These are phyloP conservation scores for Aspergillaceae sp. DNA, from an alignment of 2,329 filamentous ascomycete genomes.

Conservation along the genomic window DNA sequence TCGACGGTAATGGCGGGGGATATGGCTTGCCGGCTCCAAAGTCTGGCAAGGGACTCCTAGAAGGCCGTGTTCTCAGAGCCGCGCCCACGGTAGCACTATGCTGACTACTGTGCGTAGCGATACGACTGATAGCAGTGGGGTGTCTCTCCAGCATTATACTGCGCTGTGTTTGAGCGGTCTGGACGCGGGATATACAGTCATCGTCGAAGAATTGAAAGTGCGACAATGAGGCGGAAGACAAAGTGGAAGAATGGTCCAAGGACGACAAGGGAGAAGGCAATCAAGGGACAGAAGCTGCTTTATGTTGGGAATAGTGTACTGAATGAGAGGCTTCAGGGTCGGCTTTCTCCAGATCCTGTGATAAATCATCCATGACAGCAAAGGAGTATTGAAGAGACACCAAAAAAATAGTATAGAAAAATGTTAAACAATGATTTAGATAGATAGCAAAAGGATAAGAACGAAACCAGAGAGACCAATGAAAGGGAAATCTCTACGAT, in stretches of 20 bases:
- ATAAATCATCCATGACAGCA: slow-evolving; percentile 28
- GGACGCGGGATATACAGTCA: slow-evolving; percentile 22
- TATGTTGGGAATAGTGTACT: slow-evolving; percentile 6
- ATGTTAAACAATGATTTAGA: background rate
- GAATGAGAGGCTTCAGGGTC: slow-evolving; percentile 19
- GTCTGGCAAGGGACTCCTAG: slow-evolving; percentile 28
- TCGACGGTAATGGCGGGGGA: slow-evolving; percentile 47
- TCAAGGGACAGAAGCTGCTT: slow-evolving; percentile 6
- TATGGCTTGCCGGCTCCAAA: slow-evolving; percentile 50
- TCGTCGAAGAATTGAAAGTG: slow-evolving; percentile 15
- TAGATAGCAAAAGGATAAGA: background rate
- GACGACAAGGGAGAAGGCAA: background rate
- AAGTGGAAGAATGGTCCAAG: slow-evolving; percentile 12
- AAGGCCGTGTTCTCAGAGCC: slow-evolving; percentile 21
- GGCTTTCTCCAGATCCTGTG: slow-evolving; percentile 31
- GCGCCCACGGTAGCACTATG: slow-evolving; percentile 37
- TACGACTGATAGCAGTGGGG: slow-evolving; percentile 32
- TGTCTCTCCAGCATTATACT: slow-evolving; percentile 27
- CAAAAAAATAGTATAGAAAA: background rate
- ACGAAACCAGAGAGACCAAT: background rate
- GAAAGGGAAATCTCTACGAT: too few relatives aligned
- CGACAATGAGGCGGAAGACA: slow-evolving; percentile 14
- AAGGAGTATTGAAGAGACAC: too few relatives aligned
- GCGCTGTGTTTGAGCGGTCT: slow-evolving; percentile 22
- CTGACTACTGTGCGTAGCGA: slow-evolving; percentile 34